phyloP scores from a whole-genome alignment of 2,329 filamentous ascomycete species.

The Coleophoma eucalyptorum region DNA sequence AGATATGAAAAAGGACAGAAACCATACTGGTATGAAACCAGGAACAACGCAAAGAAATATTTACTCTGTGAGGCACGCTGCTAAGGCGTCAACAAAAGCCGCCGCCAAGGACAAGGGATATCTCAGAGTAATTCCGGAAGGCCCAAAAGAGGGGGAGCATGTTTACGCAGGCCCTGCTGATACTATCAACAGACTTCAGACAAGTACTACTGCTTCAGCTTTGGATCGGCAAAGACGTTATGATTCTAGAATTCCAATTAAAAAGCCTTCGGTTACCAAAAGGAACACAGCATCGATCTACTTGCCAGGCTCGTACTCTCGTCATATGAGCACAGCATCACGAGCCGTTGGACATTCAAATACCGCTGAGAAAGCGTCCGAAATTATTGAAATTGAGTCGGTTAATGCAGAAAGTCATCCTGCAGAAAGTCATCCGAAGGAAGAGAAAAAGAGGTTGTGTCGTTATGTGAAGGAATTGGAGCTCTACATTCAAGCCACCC shows the following conservation, averaged over 20 bases:
- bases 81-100: slow-evolving; percentile 2
- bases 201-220: neutral
- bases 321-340: neutral
- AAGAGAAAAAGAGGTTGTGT: slow-evolving; percentile 37
- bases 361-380: neutral
- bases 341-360: neutral
- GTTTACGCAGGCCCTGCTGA: slow-evolving; percentile 14
- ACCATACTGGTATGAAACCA: slow-evolving; percentile 6
- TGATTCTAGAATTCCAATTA: slow-evolving; percentile 16
- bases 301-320: neutral
- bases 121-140: too few relatives aligned
- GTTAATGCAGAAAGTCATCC: slow-evolving; percentile 21
- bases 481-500: slow-evolving; percentile 35
- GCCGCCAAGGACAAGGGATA: too few relatives aligned
- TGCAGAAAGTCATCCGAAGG: slow-evolving; percentile 41
- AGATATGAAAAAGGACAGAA: neutral
- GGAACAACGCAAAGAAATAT: slow-evolving; percentile 2
- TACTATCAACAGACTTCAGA: slow-evolving; percentile 6
- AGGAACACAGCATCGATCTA: too few relatives aligned
- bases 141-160: slow-evolving; percentile 3
- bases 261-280: neutral
- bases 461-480: slow-evolving; percentile 37
- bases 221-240: slow-evolving; percentile 6
- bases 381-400: neutral
- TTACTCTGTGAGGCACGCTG: slow-evolving; percentile 18